Evolutionary conservation across 495 filamentous ascomycete species (phyloP), one percentile per base, ranked within the genome.

Genomic region (Hyphodiscus hymeniophilus): DNA sequence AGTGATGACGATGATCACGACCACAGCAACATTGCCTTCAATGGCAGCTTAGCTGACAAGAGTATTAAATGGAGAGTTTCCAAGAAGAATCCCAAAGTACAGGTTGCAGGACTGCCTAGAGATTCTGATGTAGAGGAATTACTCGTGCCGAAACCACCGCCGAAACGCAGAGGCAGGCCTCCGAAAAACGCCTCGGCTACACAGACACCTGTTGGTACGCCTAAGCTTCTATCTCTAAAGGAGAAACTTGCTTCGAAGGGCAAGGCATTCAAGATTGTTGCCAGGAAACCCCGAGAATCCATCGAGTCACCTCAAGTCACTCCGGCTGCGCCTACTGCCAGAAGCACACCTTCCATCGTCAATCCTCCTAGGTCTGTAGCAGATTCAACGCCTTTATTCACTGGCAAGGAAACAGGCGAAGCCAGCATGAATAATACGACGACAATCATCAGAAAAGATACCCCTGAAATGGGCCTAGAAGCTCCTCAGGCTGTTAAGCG

Each of bases 231-330:
- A 20, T 52, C 56, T 2, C 21, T 55, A 4, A 53, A 49, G 17
- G 56, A 59, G 41, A 55, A 51, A 32, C 52, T 55, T 13, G 43
- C 48, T 15, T 32, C 52, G 26, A 55, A 59, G 31, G 56, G 52
- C 8, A 55, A 59, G 38, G 31, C 42, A 10, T 38, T 41, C 44
- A 59, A 55, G 35, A 52, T 59, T 39, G 48, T 59, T 10, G 38
- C 51, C 18, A 18, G n/a, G 30, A 58, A 51, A 38, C 4, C 16
- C 3, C 23, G 12, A 5, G 11, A 23, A 18, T 40, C 38, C 7
- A 30, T 24, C 21, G 32, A 17, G 2, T 42, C 28, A 0, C 16
- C 38, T 23, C 15, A 36, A 16, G 42, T n/a, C 17, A n/a, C n/a
- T 4, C 45, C 45, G 15, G 11, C 23, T 8, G 28, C 22, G n/a